These are phyloP conservation scores for Trichoderma oligosporum DNA, from an alignment of 2,329 filamentous ascomycete species.

Conservation along the genomic window DNA sequence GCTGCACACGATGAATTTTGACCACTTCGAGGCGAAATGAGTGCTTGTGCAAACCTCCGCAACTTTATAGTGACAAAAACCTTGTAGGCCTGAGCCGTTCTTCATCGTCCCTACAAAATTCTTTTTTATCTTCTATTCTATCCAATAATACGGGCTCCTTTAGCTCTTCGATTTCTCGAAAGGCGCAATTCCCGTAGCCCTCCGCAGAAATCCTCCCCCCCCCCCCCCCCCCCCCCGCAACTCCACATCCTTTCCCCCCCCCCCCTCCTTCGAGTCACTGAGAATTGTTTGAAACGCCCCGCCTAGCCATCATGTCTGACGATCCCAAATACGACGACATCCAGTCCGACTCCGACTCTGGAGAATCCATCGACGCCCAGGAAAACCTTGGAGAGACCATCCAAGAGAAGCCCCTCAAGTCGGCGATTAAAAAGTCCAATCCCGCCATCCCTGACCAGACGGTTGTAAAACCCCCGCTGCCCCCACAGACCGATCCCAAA, in stretches of 20 bases:
- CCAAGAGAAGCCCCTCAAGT: constrained; percentile 70
- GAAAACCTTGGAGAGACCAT: constrained; percentile 55
- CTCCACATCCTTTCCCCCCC: no score
- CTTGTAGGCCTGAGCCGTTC: constrained; percentile 5
- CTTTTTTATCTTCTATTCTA: background rate
- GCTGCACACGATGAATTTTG: constrained; percentile 44
- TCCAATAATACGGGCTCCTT: background rate
- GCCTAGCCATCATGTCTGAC: constrained; percentile 36
- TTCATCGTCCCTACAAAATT: background rate
- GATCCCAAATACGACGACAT: constrained; percentile 67
- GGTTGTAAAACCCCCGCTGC: constrained; percentile 52
- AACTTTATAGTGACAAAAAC: constrained; percentile 26
- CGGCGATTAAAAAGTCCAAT: constrained; percentile 73
- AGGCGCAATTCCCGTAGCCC: background rate
- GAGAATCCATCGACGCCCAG: constrained; percentile 60
- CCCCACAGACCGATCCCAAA: constrained; percentile 89
- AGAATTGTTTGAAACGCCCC: constrained; percentile 13
- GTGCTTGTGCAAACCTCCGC: constrained; percentile 22
- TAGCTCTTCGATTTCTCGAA: background rate
- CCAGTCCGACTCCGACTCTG: constrained; percentile 66
- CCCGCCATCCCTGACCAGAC: constrained; percentile 55
- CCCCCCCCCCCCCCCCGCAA: background rate
- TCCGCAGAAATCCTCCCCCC: background rate
- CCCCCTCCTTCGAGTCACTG: background rate
- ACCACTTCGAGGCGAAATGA: constrained; percentile 36